Evolutionary conservation across 371 early-diverging fungal species (phyloP), one percentile per base, ranked within the genome.

Genomic region (Apophysomyces elegans): DNA sequence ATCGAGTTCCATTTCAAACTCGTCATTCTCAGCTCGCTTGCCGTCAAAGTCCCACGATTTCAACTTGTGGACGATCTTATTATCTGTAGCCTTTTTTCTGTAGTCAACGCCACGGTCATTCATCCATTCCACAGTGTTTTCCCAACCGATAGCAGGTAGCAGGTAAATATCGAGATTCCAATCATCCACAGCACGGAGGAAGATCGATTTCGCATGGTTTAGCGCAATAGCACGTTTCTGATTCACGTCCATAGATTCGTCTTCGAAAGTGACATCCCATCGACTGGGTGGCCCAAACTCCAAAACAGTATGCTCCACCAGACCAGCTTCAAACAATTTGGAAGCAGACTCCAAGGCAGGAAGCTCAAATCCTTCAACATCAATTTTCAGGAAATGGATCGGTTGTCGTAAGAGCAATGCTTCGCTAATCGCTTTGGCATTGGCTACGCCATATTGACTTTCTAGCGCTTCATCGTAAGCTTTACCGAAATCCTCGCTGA

Each of bases 371-470:
- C 81, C 81, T 68, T 81, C 81, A 2, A 81, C 81, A 57, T 81
- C 81, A 46, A 81, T 75, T 71, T 81, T 81, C 35, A 81, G 64
- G 58, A 81, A 81, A 64, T 81, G 81, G 47, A 81, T 79, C 12
- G 79, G 81, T 12, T 78, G 69, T 14, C 74, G 72, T 26, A 77
- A 65, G 13, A 70, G n/a, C 7, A 81, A 58, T 3, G 70, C 50
- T 57, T 75, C 66, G 9, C 62, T 41, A 14, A 74, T 64, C 0
- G 39, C 35, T 38, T 14, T 47, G 7, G 32, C 36, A 4, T 36
- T 36, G 7, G 9, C 11, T 0, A 60, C 43, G 16, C 37, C 63
- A 54, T 62, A 45, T n/a, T 62, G 63, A 21, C 47, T 45, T 18
- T 47, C 66, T 44, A 66, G 43, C 26, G 69, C 64, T 9, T 72